Conservation (phyloP, 306 rosid species). For the Gynostemma pentaphyllum region DNA sequence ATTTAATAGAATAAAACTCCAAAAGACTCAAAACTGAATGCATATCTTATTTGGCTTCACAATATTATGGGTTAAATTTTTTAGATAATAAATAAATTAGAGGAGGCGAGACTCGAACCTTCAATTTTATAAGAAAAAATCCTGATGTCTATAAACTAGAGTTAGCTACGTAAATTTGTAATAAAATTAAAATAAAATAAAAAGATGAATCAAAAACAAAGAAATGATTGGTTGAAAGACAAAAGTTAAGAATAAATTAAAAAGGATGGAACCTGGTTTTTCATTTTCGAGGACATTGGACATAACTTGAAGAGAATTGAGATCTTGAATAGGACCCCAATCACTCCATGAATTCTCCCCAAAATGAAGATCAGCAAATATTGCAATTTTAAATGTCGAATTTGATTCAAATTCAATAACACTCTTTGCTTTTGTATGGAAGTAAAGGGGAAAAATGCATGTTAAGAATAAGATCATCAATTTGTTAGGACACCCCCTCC, state of each 20-base stretch:
- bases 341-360: slow-evolving; percentile 50
- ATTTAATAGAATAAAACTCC: not conserved
- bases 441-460: not conserved
- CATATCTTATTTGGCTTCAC: too few species aligned
- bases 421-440: slow-evolving; percentile 12
- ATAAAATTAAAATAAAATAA: too few species aligned
- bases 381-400: slow-evolving; percentile 36
- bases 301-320: slow-evolving; percentile 43
- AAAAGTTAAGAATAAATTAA: not conserved
- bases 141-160: too few species aligned
- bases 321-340: slow-evolving; percentile 77
- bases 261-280: slow-evolving; percentile 43
- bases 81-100: too few species aligned
- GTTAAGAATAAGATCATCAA: not conserved
- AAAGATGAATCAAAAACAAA: not conserved
- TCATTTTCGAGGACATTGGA: slow-evolving; percentile 37
- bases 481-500: slow-evolving; percentile 5
- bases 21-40: too few species aligned
- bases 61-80: too few species aligned
- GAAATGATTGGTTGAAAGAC: not conserved
- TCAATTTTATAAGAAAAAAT: too few species aligned
- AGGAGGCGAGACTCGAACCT: too few species aligned
- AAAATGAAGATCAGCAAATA: slow-evolving; percentile 76
- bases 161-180: too few species aligned
- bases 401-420: slow-evolving; percentile 17